phyloP scores from a whole-genome alignment of 2,329 filamentous ascomycete species.

The Sclerotinia borealis region DNA sequence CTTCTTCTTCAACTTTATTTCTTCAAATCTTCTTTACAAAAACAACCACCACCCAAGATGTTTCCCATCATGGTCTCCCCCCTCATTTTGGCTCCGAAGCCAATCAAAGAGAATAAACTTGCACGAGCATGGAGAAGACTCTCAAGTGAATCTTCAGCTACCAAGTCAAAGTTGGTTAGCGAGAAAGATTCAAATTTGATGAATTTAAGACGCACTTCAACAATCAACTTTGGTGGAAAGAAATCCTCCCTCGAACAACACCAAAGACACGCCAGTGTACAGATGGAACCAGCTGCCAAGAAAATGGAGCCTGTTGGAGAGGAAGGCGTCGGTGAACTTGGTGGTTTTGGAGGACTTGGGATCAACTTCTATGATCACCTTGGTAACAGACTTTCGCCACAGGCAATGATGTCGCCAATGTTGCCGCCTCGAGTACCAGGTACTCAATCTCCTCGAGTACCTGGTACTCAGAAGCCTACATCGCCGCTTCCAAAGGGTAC shows the following conservation, averaged over 20 bases:
- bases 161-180: not conserved
- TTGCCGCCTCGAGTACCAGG: not conserved
- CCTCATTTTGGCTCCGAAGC: not conserved
- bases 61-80: slow-evolving; percentile 1
- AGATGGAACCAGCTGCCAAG: not conserved
- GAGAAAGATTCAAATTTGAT: not conserved
- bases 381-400: not conserved
- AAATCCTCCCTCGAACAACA: not conserved
- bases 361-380: slow-evolving; percentile 18
- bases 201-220: not conserved
- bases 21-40: not conserved
- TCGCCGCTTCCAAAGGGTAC: slow-evolving; percentile 2
- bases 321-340: not conserved
- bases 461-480: not conserved
- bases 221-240: not conserved
- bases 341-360: slow-evolving; percentile 8
- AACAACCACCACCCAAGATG: not conserved
- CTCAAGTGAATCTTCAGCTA: not conserved
- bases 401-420: not conserved
- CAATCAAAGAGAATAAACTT: not conserved
- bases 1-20: not conserved
- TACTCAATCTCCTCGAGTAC: not conserved
- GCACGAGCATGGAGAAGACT: slow-evolving; percentile 1
- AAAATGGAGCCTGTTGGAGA: not conserved
- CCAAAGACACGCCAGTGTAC: not conserved